Percentiles rank a stretch among this genome's conserved stretches.
These are phyloP conservation scores for Senecio squalidus DNA, from an alignment of 140 eudicot species.

Conservation along the genomic window DNA sequence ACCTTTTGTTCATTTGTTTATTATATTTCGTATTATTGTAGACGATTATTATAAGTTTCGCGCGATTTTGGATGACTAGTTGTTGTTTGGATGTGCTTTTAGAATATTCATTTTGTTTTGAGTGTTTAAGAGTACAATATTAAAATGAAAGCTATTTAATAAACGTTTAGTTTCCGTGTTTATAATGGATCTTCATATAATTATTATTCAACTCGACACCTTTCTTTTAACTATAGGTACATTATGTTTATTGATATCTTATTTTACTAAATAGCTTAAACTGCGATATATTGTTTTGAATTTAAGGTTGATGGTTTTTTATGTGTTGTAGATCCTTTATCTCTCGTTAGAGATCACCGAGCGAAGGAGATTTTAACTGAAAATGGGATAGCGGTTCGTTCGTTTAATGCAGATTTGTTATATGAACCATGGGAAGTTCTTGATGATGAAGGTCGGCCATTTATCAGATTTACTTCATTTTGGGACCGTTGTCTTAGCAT, in stretches of 20 bases:
- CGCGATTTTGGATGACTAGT: neutral
- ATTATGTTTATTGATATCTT: constrained; percentile 1
- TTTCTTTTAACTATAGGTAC: neutral
- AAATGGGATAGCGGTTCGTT: constrained; percentile 68
- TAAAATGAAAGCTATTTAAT: too few relatives aligned
- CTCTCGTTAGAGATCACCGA: constrained; percentile 95
- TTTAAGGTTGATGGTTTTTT: neutral
- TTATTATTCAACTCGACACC: neutral
- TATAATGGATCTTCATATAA: neutral
- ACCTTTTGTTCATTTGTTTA: constrained; percentile 6
- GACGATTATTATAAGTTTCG: neutral
- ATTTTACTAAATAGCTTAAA: neutral
- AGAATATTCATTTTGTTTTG: neutral
- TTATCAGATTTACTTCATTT: constrained; percentile 61
- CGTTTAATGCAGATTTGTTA: constrained; percentile 92
- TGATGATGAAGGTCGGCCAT: constrained; percentile 71
- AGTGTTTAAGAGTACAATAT: constrained; percentile 1
- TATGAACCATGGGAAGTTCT: constrained; percentile 97
- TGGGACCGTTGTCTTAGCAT: constrained; percentile 93
- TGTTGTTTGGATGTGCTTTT: neutral
- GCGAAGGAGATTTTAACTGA: constrained; percentile 76
- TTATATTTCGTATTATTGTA: neutral
- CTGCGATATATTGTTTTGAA: neutral
- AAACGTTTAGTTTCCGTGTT: neutral
- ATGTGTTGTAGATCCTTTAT: constrained; percentile 67